A percentile compares a stretch with the other conserved stretches of the same genome.
Evolutionary conservation across 1,284 basidiomycete genomes (phyloP).

Genomic region (Malassezia psittaci): DNA sequence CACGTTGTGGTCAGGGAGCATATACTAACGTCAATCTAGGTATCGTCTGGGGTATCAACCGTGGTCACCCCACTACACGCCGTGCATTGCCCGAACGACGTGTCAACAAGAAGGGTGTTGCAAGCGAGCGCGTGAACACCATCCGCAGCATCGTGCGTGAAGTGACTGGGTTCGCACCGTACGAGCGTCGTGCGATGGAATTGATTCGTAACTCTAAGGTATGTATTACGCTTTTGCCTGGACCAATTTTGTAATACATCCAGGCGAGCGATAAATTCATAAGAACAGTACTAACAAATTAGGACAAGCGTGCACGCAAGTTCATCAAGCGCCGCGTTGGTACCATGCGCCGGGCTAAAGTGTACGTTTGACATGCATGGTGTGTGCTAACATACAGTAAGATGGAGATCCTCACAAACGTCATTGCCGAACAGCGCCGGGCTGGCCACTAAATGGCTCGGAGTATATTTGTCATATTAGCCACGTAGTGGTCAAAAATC

Average conservation of each 20-base stretch:
- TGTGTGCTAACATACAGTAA: slow-evolving; percentile 20
- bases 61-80: slow-evolving; percentile 81
- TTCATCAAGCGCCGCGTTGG: slow-evolving; percentile 47
- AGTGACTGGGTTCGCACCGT: slow-evolving; percentile 84
- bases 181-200: slow-evolving; percentile 98
- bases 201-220: slow-evolving; percentile 97
- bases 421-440: slow-evolving; percentile 45
- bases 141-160: slow-evolving; percentile 42
- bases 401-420: slow-evolving; percentile 43
- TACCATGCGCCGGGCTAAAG: slow-evolving; percentile 45
- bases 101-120: slow-evolving; percentile 79
- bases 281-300: not conserved
- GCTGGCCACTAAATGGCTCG: slow-evolving; percentile 33
- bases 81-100: slow-evolving; percentile 71
- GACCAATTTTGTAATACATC: not conserved
- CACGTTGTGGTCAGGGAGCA: not conserved
- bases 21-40: slow-evolving; percentile 53
- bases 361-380: slow-evolving; percentile 4
- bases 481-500: slow-evolving; percentile 15
- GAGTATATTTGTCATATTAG: slow-evolving; percentile 6
- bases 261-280: not conserved
- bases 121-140: slow-evolving; percentile 54
- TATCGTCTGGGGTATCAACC: slow-evolving; percentile 79
- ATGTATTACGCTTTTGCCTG: slow-evolving; percentile 36
- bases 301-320: slow-evolving; percentile 48